Base-by-base conservation (phyloP, 1,284 basidiomycete species). In the Irpex rosettiformis region DNA sequence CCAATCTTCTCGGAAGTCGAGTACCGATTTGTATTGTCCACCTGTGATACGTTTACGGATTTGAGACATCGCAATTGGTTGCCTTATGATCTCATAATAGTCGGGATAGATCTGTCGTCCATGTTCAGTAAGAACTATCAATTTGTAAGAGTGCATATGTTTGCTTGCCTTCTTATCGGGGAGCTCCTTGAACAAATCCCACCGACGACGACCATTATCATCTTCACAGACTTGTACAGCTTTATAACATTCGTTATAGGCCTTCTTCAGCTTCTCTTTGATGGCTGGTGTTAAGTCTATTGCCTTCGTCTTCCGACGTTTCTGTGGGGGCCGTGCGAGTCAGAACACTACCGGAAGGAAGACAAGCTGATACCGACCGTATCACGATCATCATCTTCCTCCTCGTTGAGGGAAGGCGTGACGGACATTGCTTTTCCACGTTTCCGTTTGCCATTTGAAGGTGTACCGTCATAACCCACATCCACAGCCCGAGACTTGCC, bases 11-110 rank as follows among this genome's bases (percentile, higher is more conserved):
- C 83, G 81, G 77, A 89, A 95, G 53, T 82, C 77, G 33, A 83
- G 76, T 47, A 95, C 85, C 47, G 78, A 86, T 75, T 93, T 93
- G 79, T 95, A 93, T 58, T 84, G 80, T 40, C 82, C 81, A 59
- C 83, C 80, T 61, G 83, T 86, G 60, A 90, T 83, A 29, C 91
- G 89, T 69, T 94, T 94, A 61, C 91, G 89, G 69, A 98, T 89
- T 63, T 89, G 85, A 25, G 91, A 88, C 67, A 99, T 83, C 37
- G 93, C 88, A 66, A 98, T 97, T 1, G 96, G 96, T 56, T 79
- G 74, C 28, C 73, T 72, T 66, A 89, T 88, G 65, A 86, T 73
- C 56, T 74, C 73, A 62, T 74, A 95, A 72, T 98, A 98, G 69
- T 97, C 93, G 5, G 94, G 93, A 70, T 97, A 98, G 62, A 91